Base-by-base conservation (phyloP, 495 filamentous ascomycete species). In the Xylaria flabelliformis region DNA sequence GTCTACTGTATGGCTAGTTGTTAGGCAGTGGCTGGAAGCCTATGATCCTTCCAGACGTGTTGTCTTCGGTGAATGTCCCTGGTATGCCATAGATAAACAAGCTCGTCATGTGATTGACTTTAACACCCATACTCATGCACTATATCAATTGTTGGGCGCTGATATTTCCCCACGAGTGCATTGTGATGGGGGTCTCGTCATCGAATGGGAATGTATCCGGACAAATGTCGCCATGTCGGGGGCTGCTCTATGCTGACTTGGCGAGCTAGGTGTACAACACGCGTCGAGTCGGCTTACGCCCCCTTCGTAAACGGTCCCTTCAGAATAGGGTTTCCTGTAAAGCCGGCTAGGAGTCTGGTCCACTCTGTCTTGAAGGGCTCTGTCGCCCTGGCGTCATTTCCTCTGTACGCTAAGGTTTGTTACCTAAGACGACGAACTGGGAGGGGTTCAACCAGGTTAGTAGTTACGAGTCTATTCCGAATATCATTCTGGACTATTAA, bases 141-240 rank as follows among this genome's bases (percentile, higher is more conserved):
- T 64, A 55, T 46, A 55, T 32, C 21, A 53, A 62, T 34, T 71
- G 59, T 71, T 71, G 48, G 59, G 69, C 61, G 59, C 48, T 64
- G 69, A 64, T 34, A 10, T 48, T 50, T 42, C 34, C 34, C 59
- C 59, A 53, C 44, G 69, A 61, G 64, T 71, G 69, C 69, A 71
- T 71, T 51, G 36, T 41, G 56, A 56, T 55, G 59, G 69, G 48
- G 59, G 41, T 1, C 6, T 50, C 61, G n/a, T 64, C n/a, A 46
- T 71, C 69, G 61, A 71, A 71, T 71, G 68, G 68, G 68, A 70
- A 64, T n/a, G 69, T 62, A 70, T 55, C 59, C 69, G 46, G 59
- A 12, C 48, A 24, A 64, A 46, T 56, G 59, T 71, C 42, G 69
- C 61, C 69, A 59, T 71, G 29, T 71, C 48, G 61, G 56, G 41